Percentiles rank a stretch among this genome's conserved stretches.
Evolutionary conservation across 163 green algal species (phyloP).

Genomic region (Volvox carteri): DNA sequence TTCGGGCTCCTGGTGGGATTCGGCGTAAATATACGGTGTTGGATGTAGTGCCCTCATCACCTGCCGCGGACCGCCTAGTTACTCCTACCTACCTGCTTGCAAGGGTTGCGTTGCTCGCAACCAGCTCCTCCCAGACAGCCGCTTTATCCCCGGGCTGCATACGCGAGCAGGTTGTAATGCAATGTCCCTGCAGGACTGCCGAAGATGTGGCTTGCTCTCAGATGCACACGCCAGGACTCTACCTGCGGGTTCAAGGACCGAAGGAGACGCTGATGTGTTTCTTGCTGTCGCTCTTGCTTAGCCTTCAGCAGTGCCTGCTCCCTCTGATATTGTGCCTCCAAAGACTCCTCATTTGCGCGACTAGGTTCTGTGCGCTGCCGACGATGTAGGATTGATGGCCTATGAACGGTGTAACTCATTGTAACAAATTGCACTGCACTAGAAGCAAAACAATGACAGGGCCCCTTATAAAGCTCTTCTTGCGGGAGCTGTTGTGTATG

Average conservation of each 20-base stretch:
- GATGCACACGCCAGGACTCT: too few species aligned
- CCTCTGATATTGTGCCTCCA: slow-evolving; percentile 42
- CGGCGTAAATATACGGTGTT: too few species aligned
- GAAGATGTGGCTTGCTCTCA: too few species aligned
- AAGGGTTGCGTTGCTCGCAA: slow-evolving; percentile 5
- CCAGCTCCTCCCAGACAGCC: slow-evolving; percentile 1
- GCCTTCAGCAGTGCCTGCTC: slow-evolving; percentile 45
- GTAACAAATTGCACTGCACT: too few species aligned
- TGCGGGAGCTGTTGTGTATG: slow-evolving; percentile 9
- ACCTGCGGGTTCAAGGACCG: slow-evolving; percentile 22
- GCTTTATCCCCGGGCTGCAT: slow-evolving; percentile 43
- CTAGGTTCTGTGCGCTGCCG: not conserved
- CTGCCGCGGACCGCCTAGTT: too few species aligned
- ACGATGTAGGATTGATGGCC: slow-evolving; percentile 54
- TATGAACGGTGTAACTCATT: slow-evolving; percentile 35
- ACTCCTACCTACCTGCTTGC: slow-evolving; percentile 16
- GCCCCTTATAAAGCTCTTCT: too few species aligned
- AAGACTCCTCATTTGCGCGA: slow-evolving; percentile 27
- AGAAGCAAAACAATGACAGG: too few species aligned
- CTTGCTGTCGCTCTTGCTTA: slow-evolving; percentile 38
- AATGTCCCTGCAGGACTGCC: too few species aligned
- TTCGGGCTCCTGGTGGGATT: not conserved
- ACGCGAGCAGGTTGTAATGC: too few species aligned
- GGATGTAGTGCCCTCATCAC: too few species aligned
- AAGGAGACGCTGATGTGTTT: slow-evolving; percentile 36